Percentiles rank a stretch among this genome's conserved stretches.
phyloP scores from a whole-genome alignment of 768 basidiomycete genomes.

The Podaxis sp. region DNA sequence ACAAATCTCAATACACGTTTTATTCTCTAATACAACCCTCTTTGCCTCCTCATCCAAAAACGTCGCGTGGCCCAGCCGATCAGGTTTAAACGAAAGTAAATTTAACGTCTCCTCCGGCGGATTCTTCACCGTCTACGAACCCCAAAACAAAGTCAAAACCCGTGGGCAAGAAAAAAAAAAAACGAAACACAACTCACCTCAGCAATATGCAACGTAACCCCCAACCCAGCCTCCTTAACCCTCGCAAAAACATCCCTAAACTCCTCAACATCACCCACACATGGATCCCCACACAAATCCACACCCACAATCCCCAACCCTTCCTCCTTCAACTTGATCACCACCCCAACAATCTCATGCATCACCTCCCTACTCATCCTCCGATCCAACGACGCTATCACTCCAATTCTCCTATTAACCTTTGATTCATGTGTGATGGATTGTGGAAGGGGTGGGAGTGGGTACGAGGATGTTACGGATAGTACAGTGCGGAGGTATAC shows the following conservation, averaged over 20 bases:
- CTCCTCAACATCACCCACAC: conserved; percentile 47
- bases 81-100: conserved; percentile 58
- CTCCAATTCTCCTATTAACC: conserved; percentile 39
- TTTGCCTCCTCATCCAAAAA: conserved; percentile 64
- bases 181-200: conserved; percentile 56
- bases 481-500: conserved; percentile 66
- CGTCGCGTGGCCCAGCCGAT: conserved; percentile 78
- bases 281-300: conserved; percentile 78
- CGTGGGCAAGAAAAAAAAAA: neutral
- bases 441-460: neutral
- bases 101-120: conserved; percentile 52
- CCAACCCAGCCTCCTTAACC: conserved; percentile 57
- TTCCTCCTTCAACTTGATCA: conserved; percentile 45
- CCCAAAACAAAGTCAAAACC: neutral
- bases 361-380: conserved; percentile 51
- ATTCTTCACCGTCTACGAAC: conserved; percentile 40
- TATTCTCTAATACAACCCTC: conserved; percentile 44
- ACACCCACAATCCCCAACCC: conserved; percentile 71
- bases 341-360: conserved; percentile 53
- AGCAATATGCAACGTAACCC: conserved; percentile 79
- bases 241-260: conserved; percentile 48
- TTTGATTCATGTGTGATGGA: neutral
- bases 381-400: conserved; percentile 77
- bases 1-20: conserved; percentile 75
- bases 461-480: conserved; percentile 55